A percentile compares a stretch with the other conserved stretches of the same genome.
Conservation (phyloP, 1,139 yeast genomes). For the Diutina siamensis region DNA sequence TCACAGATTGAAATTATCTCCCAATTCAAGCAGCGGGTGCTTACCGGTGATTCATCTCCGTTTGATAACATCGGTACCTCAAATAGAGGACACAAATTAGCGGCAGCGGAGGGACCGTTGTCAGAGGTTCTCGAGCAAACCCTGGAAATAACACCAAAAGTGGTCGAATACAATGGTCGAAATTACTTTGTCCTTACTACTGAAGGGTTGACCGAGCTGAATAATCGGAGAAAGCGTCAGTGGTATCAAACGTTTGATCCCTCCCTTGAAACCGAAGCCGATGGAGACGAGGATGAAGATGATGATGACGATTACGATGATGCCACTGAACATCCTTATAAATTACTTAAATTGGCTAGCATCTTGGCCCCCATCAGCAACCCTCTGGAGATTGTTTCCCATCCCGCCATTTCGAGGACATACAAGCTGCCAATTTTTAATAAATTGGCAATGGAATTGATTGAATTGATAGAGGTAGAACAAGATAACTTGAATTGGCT, state of each 20-base stretch:
- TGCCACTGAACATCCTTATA: slow-evolving; percentile 17
- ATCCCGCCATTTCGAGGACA: slow-evolving; percentile 58
- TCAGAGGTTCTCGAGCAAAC: slow-evolving; percentile 9
- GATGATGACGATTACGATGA: slow-evolving; percentile 18
- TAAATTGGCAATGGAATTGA: slow-evolving; percentile 57
- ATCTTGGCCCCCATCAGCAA: slow-evolving; percentile 68
- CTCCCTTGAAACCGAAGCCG: slow-evolving; percentile 1
- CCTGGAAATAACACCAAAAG: slow-evolving; percentile 20
- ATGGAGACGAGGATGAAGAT: slow-evolving; percentile 9
- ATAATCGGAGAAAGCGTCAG: slow-evolving; percentile 21
- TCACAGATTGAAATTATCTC: slow-evolving; percentile 29
- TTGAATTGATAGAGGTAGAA: slow-evolving; percentile 69
- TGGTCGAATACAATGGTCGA: slow-evolving; percentile 33
- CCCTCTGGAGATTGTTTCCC: slow-evolving; percentile 68
- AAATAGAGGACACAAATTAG: slow-evolving; percentile 28
- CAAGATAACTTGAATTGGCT: slow-evolving; percentile 64
- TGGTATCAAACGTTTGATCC: slow-evolving; percentile 22
- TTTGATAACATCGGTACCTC: slow-evolving; percentile 10
- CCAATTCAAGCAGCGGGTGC: slow-evolving; percentile 28
- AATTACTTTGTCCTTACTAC: slow-evolving; percentile 29
- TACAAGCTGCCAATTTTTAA: slow-evolving; percentile 39
- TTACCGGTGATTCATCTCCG: slow-evolving; percentile 10
- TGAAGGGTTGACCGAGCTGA: slow-evolving; percentile 21
- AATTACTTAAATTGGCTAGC: slow-evolving; percentile 32
- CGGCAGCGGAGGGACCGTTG: slow-evolving; percentile 10